phyloP scores from a whole-genome alignment of 495 filamentous ascomycete species.

The Lepraria neglecta region DNA sequence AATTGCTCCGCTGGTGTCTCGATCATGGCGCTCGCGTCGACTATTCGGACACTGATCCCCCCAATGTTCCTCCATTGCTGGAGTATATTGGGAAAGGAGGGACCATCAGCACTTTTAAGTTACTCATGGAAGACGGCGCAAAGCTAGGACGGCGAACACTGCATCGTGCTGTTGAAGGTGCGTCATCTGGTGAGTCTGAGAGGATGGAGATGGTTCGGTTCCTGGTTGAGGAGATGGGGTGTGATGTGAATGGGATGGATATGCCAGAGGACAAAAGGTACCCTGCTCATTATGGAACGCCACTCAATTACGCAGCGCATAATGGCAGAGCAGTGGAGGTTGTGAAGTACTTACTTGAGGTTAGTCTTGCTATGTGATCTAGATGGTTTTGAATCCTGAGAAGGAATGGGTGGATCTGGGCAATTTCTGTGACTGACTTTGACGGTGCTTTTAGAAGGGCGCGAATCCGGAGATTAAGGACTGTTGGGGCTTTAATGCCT shows the following conservation, averaged over 20 bases:
- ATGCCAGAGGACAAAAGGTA: background rate
- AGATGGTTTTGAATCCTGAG: background rate
- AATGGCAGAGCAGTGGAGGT: background rate
- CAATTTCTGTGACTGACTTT: background rate
- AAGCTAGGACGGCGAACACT: constrained; percentile 1
- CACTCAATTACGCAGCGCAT: background rate
- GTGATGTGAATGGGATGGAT: constrained; percentile 14
- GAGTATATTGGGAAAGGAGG: background rate
- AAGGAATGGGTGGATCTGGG: too few relatives aligned
- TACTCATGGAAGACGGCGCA: background rate
- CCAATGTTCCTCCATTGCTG: background rate
- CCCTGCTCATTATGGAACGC: constrained; percentile 5
- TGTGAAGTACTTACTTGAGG: constrained; percentile 8
- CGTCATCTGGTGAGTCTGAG: background rate
- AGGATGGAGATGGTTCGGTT: constrained; percentile 12
- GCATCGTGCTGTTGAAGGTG: constrained; percentile 4
- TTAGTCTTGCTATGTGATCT: background rate
- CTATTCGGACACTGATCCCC: background rate
- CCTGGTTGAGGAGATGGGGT: constrained; percentile 9
- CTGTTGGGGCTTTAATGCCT: constrained; percentile 1
- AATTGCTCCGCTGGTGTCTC: constrained; percentile 6
- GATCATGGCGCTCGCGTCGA: background rate
- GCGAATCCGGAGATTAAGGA: constrained; percentile 4
- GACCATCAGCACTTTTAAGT: background rate
- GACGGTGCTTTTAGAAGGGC: background rate